Evolutionary conservation across 106 monocot species (phyloP).

Genomic region (Dioscorea zingiberensis): DNA sequence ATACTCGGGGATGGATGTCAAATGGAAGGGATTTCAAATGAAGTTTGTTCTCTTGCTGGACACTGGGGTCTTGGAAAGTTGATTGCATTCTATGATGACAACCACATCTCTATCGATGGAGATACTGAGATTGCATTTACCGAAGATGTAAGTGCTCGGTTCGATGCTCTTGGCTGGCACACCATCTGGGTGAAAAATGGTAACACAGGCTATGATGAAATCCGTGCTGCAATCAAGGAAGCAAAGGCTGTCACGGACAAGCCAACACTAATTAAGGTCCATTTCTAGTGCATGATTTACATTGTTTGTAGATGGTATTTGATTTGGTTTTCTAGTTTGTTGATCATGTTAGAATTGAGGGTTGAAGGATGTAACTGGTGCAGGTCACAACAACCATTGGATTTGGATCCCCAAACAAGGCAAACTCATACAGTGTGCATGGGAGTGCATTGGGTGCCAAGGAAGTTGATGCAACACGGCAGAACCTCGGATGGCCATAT

Average conservation of each 20-base stretch:
- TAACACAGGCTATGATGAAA: conserved; percentile 71
- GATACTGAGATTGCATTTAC: conserved; percentile 83
- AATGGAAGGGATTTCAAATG: conserved; percentile 85
- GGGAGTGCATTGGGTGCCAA: conserved; percentile 66
- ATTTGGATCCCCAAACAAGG: conserved; percentile 70
- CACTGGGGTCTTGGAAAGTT: conserved; percentile 86
- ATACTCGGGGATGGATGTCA: conserved; percentile 82
- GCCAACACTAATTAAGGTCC: conserved; percentile 65
- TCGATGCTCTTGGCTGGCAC: conserved; percentile 83
- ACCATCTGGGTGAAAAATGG: conserved; percentile 92
- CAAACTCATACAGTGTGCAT: conserved; percentile 66
- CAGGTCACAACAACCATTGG: conserved; percentile 75
- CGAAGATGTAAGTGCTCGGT: conserved; percentile 69
- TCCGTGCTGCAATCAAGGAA: conserved; percentile 81
- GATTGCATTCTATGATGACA: conserved; percentile 91
- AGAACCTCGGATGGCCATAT: conserved; percentile 63
- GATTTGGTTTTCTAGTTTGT: background rate
- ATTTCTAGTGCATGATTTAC: background rate
- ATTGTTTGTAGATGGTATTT: background rate
- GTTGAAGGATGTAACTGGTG: background rate
- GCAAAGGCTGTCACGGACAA: conserved; percentile 75
- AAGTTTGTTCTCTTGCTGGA: conserved; percentile 74
- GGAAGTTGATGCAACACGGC: conserved; percentile 67
- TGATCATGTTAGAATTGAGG: too few species aligned
- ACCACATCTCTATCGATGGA: conserved; percentile 85